These are phyloP conservation scores for Aureobasidium sp. DNA, from an alignment of 2,329 filamentous ascomycete species.

Conservation along the genomic window DNA sequence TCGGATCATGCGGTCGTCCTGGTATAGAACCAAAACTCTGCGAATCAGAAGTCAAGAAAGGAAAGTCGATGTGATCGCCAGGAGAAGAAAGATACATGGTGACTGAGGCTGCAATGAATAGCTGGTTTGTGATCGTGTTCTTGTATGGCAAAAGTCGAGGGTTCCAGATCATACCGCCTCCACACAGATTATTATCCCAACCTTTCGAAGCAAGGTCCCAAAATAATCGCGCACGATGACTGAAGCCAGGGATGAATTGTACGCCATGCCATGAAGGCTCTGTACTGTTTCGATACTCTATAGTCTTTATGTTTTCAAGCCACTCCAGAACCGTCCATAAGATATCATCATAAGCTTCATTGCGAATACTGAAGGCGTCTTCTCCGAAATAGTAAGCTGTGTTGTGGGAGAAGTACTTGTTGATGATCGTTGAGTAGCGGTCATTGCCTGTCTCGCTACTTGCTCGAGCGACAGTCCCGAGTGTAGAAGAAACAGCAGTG, in stretches of 20 bases:
- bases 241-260: conserved; percentile 69
- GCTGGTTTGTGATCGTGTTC: conserved; percentile 91
- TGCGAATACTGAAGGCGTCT: conserved; percentile 65
- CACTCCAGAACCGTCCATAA: conserved; percentile 91
- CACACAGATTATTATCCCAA: conserved; percentile 75
- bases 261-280: conserved; percentile 61
- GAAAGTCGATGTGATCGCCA: conserved; percentile 66
- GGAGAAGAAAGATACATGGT: conserved; percentile 88
- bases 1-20: conserved; percentile 63
- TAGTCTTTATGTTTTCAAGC: conserved; percentile 75
- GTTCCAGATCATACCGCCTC: conserved; percentile 89
- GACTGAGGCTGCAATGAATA: conserved; percentile 77
- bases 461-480: conserved; percentile 1
- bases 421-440: conserved; percentile 40
- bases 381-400: conserved; percentile 81
- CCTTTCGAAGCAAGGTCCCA: conserved; percentile 73
- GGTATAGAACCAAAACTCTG: conserved; percentile 18
- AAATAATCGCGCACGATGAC: conserved; percentile 75
- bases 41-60: conserved; percentile 39
- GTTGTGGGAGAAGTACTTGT: conserved; percentile 71
- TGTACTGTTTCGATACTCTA: conserved; percentile 57
- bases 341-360: conserved; percentile 86
- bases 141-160: conserved; percentile 77
- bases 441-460: neutral
- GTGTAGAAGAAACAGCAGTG: conserved; percentile 58